phyloP scores from a whole-genome alignment of 306 rosid species.

The Dryas drummondii region DNA sequence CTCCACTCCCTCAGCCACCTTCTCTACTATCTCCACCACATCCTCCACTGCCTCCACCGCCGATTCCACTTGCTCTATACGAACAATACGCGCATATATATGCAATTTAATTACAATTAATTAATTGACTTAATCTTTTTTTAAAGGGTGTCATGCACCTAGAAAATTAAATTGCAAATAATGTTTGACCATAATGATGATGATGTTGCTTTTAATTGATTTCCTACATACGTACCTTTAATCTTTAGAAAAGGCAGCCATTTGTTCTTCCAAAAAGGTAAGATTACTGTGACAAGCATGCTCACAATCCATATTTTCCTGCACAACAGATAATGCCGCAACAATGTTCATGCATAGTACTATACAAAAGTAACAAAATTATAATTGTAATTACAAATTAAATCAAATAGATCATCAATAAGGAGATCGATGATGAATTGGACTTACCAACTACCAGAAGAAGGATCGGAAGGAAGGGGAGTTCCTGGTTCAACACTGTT shows the following conservation, averaged over 20 bases:
- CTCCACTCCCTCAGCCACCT: slow-evolving; percentile 55
- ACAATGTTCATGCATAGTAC: neutral
- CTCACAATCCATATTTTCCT: slow-evolving; percentile 66
- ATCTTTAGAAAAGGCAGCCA: slow-evolving; percentile 53
- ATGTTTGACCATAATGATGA: neutral
- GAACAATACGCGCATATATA: too few species aligned
- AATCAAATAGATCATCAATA: neutral
- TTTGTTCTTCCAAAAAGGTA: slow-evolving; percentile 51
- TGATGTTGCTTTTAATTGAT: neutral
- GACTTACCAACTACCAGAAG: slow-evolving; percentile 37
- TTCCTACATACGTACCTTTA: slow-evolving; percentile 33
- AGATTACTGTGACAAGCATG: slow-evolving; percentile 34
- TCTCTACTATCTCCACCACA: slow-evolving; percentile 44
- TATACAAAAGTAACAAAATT: too few species aligned
- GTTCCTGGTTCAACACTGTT: slow-evolving; percentile 27
- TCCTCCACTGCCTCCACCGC: slow-evolving; percentile 41
- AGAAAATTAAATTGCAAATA: too few species aligned
- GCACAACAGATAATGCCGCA: neutral
- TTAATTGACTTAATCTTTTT: too few species aligned
- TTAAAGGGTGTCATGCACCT: too few species aligned
- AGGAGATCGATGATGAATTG: neutral
- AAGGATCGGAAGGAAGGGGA: slow-evolving; percentile 31
- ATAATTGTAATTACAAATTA: too few species aligned
- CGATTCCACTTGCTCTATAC: slow-evolving; percentile 41
- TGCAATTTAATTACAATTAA: neutral